Base-by-base conservation (phyloP, 495 filamentous ascomycete species). In the Aspergillus egyptiacus region DNA sequence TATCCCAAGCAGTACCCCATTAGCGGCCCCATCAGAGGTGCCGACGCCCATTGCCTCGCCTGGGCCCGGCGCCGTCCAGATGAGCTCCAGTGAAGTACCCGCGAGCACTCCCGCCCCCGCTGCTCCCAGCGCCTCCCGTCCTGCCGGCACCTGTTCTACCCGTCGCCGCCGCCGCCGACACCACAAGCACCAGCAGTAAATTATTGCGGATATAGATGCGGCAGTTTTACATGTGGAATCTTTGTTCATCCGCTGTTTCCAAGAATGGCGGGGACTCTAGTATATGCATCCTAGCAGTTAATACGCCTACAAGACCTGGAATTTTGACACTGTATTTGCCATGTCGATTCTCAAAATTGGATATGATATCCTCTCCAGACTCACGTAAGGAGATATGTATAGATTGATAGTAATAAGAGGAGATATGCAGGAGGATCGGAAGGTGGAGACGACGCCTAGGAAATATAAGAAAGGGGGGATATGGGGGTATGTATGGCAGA, bases 401-500 rank as follows among this genome's bases (percentile, higher is more conserved):
- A 8, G 18, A 7, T 3, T 37, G 2, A 5, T 20, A 1, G 18
- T 37, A 3, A 1, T 2, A 10, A 23, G 3, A 27, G 22, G 20
- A 27, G 8, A 27, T 5, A 27, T 27, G 24, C 24, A 8, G 39
- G 17, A 50, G 28, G 53, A 32, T 47, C 36, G 50, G 52, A 48
- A 20, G 24, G 7, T 52, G 43, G 18, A 28, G 33, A 31, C 31
- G 30, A 23, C 45, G 6, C 14, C 22, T 27, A 10, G 22, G 22
- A 37, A 28, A 56, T 50, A 54, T 51, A 54, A 34, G 38, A 50
- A 49, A 46, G n/a, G 48, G 41, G 28, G n/a, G n/a, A n/a, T 44
- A 44, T 44, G 28, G 19, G 38, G 51, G 49, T 52, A 56, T 59
- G 57, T 56, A 57, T 51, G 40, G 40, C n/a, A n/a, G n/a, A n/a